Evolutionary conservation across 2,329 filamentous ascomycete genomes (phyloP).

Genomic region (Scytalidium sp.): DNA sequence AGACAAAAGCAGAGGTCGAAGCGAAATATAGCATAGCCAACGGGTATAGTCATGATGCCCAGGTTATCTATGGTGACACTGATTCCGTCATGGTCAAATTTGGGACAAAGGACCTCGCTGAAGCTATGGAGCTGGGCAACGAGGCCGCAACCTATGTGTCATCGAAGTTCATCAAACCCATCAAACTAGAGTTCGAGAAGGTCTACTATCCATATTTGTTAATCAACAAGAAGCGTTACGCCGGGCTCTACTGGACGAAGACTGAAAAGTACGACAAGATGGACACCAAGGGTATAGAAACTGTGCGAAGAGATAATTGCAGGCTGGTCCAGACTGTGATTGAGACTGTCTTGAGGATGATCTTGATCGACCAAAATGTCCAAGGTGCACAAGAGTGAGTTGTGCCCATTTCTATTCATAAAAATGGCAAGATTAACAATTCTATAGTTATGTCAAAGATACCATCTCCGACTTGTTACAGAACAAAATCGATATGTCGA

Average conservation of each 20-base stretch:
- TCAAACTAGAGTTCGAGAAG: conserved; percentile 99
- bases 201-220: conserved; percentile 97
- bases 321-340: conserved; percentile 94
- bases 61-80: conserved; percentile 98
- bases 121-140: conserved; percentile 93
- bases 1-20: conserved; percentile 95
- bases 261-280: conserved; percentile 97
- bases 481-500: conserved; percentile 98
- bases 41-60: conserved; percentile 88
- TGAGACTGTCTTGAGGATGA: conserved; percentile 92
- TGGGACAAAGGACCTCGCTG: conserved; percentile 78
- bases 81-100: conserved; percentile 99
- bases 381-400: conserved; percentile 89
- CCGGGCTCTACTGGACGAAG: conserved; percentile 96
- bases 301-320: conserved; percentile 95
- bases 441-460: conserved; percentile 82
- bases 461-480: conserved; percentile 93
- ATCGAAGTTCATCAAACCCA: conserved; percentile 89
- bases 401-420: background rate
- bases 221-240: conserved; percentile 99
- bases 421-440: conserved; percentile 30
- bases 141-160: conserved; percentile 89
- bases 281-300: conserved; percentile 99
- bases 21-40: conserved; percentile 86
- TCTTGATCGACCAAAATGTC: conserved; percentile 89